phyloP scores from a whole-genome alignment of 1,139 yeast species.

The Lodderomyces margitis region DNA sequence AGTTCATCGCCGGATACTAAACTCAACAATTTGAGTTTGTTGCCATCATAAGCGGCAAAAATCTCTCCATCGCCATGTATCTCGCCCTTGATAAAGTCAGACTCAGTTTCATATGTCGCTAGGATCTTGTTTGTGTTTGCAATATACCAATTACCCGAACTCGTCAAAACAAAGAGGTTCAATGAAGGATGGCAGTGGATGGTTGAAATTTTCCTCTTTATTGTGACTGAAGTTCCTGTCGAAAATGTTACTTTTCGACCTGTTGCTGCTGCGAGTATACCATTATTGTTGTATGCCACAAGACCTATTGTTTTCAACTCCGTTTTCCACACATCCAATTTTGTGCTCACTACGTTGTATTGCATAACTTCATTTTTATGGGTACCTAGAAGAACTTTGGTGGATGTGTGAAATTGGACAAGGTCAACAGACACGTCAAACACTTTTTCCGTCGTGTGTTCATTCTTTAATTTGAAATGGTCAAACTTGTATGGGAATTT shows the following conservation, averaged over 20 bases:
- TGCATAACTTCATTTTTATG: slow-evolving; percentile 2
- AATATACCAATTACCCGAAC: background rate
- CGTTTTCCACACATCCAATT: slow-evolving; percentile 6
- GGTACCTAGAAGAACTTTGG: background rate
- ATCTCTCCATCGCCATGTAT: slow-evolving; percentile 70
- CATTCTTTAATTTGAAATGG: background rate
- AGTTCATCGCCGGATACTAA: slow-evolving; percentile 31
- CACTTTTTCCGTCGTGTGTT: background rate
- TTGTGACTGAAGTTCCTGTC: slow-evolving; percentile 9
- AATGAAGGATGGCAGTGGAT: slow-evolving; percentile 14
- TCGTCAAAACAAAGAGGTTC: slow-evolving; percentile 10
- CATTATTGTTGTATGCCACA: slow-evolving; percentile 6
- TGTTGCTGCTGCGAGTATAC: slow-evolving; percentile 5
- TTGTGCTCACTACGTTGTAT: background rate
- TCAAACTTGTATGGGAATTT: slow-evolving; percentile 27
- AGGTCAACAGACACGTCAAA: background rate
- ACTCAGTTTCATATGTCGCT: background rate
- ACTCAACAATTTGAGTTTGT: slow-evolving; percentile 10
- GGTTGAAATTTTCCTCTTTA: slow-evolving; percentile 11
- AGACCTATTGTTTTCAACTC: background rate
- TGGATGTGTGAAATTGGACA: background rate
- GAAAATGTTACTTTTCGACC: slow-evolving; percentile 6
- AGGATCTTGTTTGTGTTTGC: slow-evolving; percentile 1
- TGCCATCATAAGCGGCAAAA: slow-evolving; percentile 45
- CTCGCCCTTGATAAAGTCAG: background rate